phyloP scores from a whole-genome alignment of 805 yeast species.

The Vanderwaltozyma tropicalis region DNA sequence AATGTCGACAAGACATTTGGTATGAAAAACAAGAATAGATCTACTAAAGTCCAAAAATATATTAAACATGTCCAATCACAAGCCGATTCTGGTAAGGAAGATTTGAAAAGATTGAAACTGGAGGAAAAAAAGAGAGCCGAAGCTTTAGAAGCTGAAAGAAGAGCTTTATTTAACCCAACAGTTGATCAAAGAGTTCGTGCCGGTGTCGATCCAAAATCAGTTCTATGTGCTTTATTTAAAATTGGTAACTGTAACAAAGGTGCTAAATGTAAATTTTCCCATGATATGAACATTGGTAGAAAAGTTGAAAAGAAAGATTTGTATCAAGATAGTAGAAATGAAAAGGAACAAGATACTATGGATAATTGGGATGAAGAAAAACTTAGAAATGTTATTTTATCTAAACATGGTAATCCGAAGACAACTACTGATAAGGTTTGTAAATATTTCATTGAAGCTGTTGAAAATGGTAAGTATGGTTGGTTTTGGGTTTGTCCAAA shows the following conservation, averaged over 20 bases:
- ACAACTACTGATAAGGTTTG: constrained; percentile 94
- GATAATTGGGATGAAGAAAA: constrained; percentile 96
- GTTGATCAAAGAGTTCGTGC: constrained; percentile 84
- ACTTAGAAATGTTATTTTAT: constrained; percentile 70
- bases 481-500: constrained; percentile 99
- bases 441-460: constrained; percentile 90
- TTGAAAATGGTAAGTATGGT: constrained; percentile 93
- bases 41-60: constrained; percentile 74
- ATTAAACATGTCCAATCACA: constrained; percentile 62
- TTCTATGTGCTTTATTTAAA: constrained; percentile 82
- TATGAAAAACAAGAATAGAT: constrained; percentile 87
- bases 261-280: constrained; percentile 80
- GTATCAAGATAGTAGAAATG: constrained; percentile 73
- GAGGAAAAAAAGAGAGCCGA: constrained; percentile 88
- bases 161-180: constrained; percentile 56
- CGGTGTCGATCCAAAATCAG: constrained; percentile 95
- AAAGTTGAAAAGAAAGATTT: constrained; percentile 84
- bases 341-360: constrained; percentile 77
- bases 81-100: constrained; percentile 59
- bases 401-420: constrained; percentile 90
- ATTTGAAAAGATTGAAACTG: constrained; percentile 52
- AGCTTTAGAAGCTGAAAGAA: constrained; percentile 78
- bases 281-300: constrained; percentile 76
- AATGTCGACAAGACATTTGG: constrained; percentile 90
- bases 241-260: constrained; percentile 79